Conservation (phyloP, 805 yeast species). For the Hyphopichia homilentoma region DNA sequence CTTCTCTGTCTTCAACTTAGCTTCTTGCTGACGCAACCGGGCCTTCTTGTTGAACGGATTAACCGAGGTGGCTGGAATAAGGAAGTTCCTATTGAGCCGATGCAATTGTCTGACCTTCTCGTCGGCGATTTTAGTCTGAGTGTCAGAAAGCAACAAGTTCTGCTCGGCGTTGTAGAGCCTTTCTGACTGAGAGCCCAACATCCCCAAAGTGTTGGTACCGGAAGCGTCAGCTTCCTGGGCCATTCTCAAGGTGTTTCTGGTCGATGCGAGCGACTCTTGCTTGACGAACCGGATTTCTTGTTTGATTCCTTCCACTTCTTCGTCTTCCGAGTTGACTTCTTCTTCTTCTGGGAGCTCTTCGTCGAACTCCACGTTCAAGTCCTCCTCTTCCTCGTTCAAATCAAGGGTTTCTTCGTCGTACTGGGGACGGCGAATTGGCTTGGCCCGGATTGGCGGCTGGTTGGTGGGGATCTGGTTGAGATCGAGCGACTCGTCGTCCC, state of each 20-base stretch:
- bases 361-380: slow-evolving; percentile 36
- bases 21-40: slow-evolving; percentile 71
- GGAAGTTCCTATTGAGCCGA: slow-evolving; percentile 74
- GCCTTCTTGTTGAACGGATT: slow-evolving; percentile 89
- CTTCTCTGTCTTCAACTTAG: slow-evolving; percentile 56
- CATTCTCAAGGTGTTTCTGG: slow-evolving; percentile 72
- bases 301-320: slow-evolving; percentile 83
- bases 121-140: slow-evolving; percentile 79
- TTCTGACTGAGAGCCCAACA: slow-evolving; percentile 93
- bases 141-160: slow-evolving; percentile 69
- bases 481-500: slow-evolving; percentile 35
- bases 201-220: slow-evolving; percentile 72
- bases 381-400: slow-evolving; percentile 31
- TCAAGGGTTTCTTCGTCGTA: slow-evolving; percentile 26
- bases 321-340: slow-evolving; percentile 62
- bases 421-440: slow-evolving; percentile 17
- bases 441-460: slow-evolving; percentile 17
- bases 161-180: slow-evolving; percentile 76
- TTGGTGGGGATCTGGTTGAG: slow-evolving; percentile 36
- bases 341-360: slow-evolving; percentile 35
- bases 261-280: slow-evolving; percentile 80
- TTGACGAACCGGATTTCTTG: slow-evolving; percentile 79
- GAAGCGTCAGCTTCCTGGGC: slow-evolving; percentile 46
- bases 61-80: slow-evolving; percentile 63
- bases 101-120: slow-evolving; percentile 77